Conservation (phyloP, 495 filamentous ascomycete genomes). For the Aspergillus olivimuriae region DNA sequence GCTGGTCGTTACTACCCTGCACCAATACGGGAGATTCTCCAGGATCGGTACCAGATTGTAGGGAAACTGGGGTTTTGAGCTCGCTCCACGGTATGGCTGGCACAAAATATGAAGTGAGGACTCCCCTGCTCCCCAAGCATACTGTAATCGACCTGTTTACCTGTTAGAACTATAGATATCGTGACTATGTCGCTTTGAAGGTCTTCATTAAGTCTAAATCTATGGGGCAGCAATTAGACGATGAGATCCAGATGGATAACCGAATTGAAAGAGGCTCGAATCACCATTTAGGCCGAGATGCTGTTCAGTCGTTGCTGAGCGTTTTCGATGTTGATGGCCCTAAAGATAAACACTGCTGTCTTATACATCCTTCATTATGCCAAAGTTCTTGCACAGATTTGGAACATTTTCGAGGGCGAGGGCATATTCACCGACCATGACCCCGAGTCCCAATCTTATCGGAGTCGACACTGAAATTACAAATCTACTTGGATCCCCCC, state of each 20-base stretch:
- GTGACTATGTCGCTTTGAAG: slow-evolving; percentile 28
- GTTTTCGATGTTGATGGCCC: slow-evolving; percentile 27
- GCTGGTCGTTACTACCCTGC: too few species aligned
- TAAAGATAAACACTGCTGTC: slow-evolving; percentile 33
- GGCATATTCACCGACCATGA: slow-evolving; percentile 22
- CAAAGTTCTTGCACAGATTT: slow-evolving; percentile 28
- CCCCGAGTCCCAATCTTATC: slow-evolving; percentile 19
- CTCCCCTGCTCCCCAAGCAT: neutral
- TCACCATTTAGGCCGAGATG: slow-evolving; percentile 19
- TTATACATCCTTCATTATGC: slow-evolving; percentile 36
- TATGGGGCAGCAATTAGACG: slow-evolving; percentile 21
- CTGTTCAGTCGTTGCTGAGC: slow-evolving; percentile 23
- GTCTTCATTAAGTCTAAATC: slow-evolving; percentile 22
- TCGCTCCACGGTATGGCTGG: slow-evolving; percentile 29
- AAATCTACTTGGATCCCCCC: slow-evolving; percentile 37
- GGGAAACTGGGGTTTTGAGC: too few species aligned
- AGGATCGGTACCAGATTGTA: too few species aligned
- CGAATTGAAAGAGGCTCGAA: slow-evolving; percentile 13
- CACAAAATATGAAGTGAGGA: slow-evolving; percentile 25
- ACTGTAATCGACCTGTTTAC: too few species aligned
- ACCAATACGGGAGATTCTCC: too few species aligned
- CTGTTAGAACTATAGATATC: slow-evolving; percentile 5
- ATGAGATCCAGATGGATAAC: slow-evolving; percentile 31
- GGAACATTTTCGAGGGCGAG: slow-evolving; percentile 23
- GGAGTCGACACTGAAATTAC: slow-evolving; percentile 34